Evolutionary conservation across 2,329 filamentous ascomycete species (phyloP), one percentile per base, ranked within the genome.

Genomic region (Cercospora berteroae): DNA sequence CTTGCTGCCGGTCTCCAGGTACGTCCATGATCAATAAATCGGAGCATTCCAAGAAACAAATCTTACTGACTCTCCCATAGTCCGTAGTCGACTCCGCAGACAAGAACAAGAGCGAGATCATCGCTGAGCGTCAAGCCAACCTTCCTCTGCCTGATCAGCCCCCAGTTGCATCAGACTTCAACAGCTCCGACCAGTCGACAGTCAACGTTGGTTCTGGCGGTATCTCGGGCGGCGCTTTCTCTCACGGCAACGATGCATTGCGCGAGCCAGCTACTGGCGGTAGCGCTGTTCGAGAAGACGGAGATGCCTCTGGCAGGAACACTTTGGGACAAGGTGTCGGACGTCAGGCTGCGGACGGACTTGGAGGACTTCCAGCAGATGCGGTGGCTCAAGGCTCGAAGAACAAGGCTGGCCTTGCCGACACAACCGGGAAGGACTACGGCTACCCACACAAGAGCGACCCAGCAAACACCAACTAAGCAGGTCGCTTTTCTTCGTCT

Each of bases 141-240:
- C 88, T 96, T 33, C 90, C 91, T 61, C 87, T 94, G 60, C 92
- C 92, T 18, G 91, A 94, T 2, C 84, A 94, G 72, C 92, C 92
- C 23, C 90, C 91, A 1, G 82, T 80, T n/a, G 81, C 87, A n/a
- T 90, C 90, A 5, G 91, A 95, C 83, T 93, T 88, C 85, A 88
- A 94, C 78, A 92, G 89, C 0, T 83, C 86, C 60, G 90, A 94
- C 74, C 84, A 84, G 33, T 81, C 86, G 69, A 91, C 82, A 65
- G 88, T 91, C 76, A 90, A 92, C 76, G 87, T 91, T 58, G 90
- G 90, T 70, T 87, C 88, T 39, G 89, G 90, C 20, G 80, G 84
- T 63, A 73, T 83, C 1, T 73, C 71, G 10, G 76, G 75, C 66
- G 60, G 75, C 65, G 60, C 39, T 31, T 71, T 75, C 67, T 75